phyloP scores from a whole-genome alignment of 2,329 filamentous ascomycete genomes.

The Fusarium chuoi region DNA sequence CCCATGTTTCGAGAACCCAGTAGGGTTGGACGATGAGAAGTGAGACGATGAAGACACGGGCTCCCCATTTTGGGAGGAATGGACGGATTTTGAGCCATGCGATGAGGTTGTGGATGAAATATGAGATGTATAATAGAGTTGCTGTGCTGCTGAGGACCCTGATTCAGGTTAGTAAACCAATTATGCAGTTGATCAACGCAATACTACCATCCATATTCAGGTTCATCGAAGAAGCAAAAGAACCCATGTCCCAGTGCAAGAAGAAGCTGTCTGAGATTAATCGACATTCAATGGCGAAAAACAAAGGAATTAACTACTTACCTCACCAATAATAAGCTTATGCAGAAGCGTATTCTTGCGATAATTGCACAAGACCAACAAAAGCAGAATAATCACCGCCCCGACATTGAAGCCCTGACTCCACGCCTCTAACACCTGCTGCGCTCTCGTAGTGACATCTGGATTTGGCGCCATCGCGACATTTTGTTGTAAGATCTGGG shows the following conservation, averaged over 20 bases:
- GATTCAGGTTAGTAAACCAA: rapidly evolving
- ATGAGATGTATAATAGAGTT: slow-evolving; percentile 21
- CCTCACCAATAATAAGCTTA: slow-evolving; percentile 29
- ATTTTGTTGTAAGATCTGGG: background rate
- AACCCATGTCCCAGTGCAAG: slow-evolving; percentile 26
- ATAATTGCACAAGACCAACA: slow-evolving; percentile 27
- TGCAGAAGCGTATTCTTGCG: slow-evolving; percentile 18
- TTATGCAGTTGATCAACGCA: rapidly evolving
- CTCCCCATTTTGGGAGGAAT: slow-evolving; percentile 20
- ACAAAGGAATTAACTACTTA: background rate
- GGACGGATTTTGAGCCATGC: slow-evolving; percentile 27
- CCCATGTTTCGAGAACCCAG: slow-evolving; percentile 30
- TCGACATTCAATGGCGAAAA: background rate
- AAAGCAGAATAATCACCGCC: slow-evolving; percentile 4
- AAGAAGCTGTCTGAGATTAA: slow-evolving; percentile 1
- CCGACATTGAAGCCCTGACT: slow-evolving; percentile 26
- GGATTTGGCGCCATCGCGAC: slow-evolving; percentile 21
- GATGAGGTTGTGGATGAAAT: slow-evolving; percentile 25
- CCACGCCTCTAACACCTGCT: slow-evolving; percentile 26
- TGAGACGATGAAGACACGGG: slow-evolving; percentile 12
- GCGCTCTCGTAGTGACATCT: slow-evolving; percentile 19
- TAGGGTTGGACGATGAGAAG: slow-evolving; percentile 19
- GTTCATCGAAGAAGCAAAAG: slow-evolving; percentile 23
- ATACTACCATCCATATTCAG: slow-evolving; percentile 24
- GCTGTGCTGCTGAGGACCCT: slow-evolving; percentile 29